phyloP scores from a whole-genome alignment of 164 flowering plant genomes.

The Warburgia ugandensis region DNA sequence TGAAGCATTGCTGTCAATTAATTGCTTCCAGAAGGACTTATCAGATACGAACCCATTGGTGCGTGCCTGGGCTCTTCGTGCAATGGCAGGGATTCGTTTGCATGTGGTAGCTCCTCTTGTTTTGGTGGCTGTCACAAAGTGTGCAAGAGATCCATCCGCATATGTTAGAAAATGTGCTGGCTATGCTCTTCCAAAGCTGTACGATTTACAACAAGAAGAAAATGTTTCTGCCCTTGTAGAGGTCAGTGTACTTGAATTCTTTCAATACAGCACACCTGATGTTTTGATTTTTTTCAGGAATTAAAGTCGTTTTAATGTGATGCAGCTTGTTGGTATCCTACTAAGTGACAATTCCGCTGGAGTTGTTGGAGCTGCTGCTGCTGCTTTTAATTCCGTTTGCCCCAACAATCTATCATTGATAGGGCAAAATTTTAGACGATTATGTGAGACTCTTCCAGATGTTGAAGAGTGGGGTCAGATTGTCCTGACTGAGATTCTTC shows the following conservation, averaged over 20 bases:
- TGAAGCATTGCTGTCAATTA: conserved; percentile 94
- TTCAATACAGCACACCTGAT: too few species aligned
- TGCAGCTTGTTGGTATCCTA: conserved; percentile 79
- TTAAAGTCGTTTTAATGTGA: too few species aligned
- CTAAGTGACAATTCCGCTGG: conserved; percentile 81
- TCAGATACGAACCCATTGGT: conserved; percentile 94
- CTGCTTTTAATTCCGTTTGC: conserved; percentile 79
- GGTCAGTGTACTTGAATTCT: conserved; percentile 30
- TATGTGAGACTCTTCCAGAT: conserved; percentile 92
- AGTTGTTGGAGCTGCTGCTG: conserved; percentile 97
- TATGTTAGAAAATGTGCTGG: conserved; percentile 99
- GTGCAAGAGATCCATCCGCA: conserved; percentile 91
- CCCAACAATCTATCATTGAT: conserved; percentile 68
- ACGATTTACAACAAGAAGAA: conserved; percentile 84
- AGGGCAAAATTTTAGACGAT: conserved; percentile 53
- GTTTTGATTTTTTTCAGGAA: too few species aligned
- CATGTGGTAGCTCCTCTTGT: conserved; percentile 89
- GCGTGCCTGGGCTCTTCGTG: conserved; percentile 98
- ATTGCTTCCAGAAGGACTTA: conserved; percentile 93
- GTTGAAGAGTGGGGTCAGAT: conserved; percentile 99
- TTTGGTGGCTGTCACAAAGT: conserved; percentile 72
- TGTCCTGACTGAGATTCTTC: conserved; percentile 67
- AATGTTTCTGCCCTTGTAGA: conserved; percentile 63
- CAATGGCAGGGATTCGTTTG: conserved; percentile 95
- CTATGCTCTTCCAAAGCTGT: conserved; percentile 87